Evolutionary conservation across 495 filamentous ascomycete genomes (phyloP).

Genomic region (Trichocladium antarcticum): DNA sequence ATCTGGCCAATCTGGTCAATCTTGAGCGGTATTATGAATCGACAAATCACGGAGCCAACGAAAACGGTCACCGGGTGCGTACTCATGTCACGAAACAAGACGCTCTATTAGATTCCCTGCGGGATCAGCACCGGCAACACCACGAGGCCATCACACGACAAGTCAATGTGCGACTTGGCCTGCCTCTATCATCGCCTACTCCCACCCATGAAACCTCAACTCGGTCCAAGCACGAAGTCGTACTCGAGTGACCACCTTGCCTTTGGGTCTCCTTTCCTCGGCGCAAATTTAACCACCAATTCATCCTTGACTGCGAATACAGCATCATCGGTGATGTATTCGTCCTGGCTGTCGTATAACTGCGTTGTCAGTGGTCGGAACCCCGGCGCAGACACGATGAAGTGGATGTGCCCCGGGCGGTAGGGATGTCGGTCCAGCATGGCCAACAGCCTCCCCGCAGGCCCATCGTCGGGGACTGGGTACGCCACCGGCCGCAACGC

Average conservation of each 20-base stretch:
- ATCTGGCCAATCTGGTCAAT: too few species aligned
- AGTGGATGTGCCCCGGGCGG: slow-evolving; percentile 69
- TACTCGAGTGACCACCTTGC: slow-evolving; percentile 51
- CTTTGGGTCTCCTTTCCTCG: slow-evolving; percentile 45
- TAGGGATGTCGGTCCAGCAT: slow-evolving; percentile 58
- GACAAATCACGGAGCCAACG: too few species aligned
- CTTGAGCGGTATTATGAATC: too few species aligned
- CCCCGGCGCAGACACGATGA: slow-evolving; percentile 40
- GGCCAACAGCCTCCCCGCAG: slow-evolving; percentile 40
- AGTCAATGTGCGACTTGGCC: too few species aligned
- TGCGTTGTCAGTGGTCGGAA: slow-evolving; percentile 55
- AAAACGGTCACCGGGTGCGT: too few species aligned
- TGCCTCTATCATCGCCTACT: too few species aligned
- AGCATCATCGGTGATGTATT: slow-evolving; percentile 52
- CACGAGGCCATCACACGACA: too few species aligned
- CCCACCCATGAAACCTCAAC: not conserved
- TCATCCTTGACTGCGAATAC: slow-evolving; percentile 74
- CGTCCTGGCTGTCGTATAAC: slow-evolving; percentile 56
- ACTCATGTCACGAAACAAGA: too few species aligned
- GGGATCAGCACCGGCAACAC: too few species aligned
- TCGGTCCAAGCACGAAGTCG: slow-evolving; percentile 37
- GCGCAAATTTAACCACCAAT: slow-evolving; percentile 54
- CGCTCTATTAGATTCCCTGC: too few species aligned
- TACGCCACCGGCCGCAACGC: slow-evolving; percentile 61
- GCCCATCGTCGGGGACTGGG: slow-evolving; percentile 57